These are phyloP conservation scores for Boletellus sp. DNA, from an alignment of 768 basidiomycete species.

Conservation along the genomic window DNA sequence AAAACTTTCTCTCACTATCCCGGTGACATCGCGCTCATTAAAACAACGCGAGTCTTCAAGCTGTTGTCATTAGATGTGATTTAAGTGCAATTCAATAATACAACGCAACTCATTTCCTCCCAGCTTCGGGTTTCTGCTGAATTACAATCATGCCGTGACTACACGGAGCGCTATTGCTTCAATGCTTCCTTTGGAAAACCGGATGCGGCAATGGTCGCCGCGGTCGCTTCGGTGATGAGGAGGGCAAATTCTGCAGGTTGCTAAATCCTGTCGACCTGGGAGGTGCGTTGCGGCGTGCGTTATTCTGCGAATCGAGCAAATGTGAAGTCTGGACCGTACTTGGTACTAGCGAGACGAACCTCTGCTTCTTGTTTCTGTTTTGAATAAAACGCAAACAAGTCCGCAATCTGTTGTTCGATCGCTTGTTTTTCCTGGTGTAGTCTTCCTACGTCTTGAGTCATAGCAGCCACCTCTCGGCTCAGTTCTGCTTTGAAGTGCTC, in stretches of 20 bases:
- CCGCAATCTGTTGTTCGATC: constrained; percentile 68
- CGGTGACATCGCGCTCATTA: constrained; percentile 8
- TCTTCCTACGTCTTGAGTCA: constrained; percentile 70
- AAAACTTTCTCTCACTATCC: constrained; percentile 24
- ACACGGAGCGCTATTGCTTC: neutral
- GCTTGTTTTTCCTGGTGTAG: constrained; percentile 62
- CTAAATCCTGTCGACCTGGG: constrained; percentile 18
- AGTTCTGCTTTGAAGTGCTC: constrained; percentile 85
- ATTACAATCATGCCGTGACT: neutral
- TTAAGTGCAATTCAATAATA: constrained; percentile 9
- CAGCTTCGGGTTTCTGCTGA: neutral
- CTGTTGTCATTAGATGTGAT: constrained; percentile 3
- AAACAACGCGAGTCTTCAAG: neutral
- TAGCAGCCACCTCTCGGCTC: constrained; percentile 65
- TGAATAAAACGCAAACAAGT: constrained; percentile 68
- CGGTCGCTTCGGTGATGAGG: constrained; percentile 18
- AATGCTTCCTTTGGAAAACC: constrained; percentile 23
- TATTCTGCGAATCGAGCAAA: constrained; percentile 16
- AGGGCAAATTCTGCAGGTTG: constrained; percentile 27
- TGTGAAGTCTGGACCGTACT: neutral
- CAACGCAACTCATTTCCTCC: constrained; percentile 1
- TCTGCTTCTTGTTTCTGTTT: constrained; percentile 52
- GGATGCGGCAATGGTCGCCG: constrained; percentile 31
- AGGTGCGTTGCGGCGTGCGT: constrained; percentile 22
- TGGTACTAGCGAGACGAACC: constrained; percentile 13